These are phyloP conservation scores for Oryza punctata DNA, from an alignment of 176 grass and related monocot genomes.

Conservation along the genomic window DNA sequence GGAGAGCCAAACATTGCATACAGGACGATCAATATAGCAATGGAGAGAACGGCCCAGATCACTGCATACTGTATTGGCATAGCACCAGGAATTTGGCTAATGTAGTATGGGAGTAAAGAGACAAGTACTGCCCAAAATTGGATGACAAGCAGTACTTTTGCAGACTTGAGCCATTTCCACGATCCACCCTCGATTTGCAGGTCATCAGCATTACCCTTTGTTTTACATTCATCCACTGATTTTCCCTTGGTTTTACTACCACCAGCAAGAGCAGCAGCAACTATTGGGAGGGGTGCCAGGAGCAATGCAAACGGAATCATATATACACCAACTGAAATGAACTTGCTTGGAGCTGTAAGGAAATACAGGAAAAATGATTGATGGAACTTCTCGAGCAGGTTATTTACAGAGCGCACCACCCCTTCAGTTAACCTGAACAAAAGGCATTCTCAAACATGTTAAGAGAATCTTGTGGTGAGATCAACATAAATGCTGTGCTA, in stretches of 20 bases:
- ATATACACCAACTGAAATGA: constrained; percentile 94
- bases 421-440: constrained; percentile 93
- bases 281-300: constrained; percentile 75
- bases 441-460: constrained; percentile 28
- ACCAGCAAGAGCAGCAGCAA: constrained; percentile 80
- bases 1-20: constrained; percentile 62
- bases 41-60: constrained; percentile 63
- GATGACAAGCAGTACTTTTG: constrained; percentile 71
- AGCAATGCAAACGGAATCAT: constrained; percentile 94
- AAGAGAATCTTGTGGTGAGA: not conserved
- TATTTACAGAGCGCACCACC: constrained; percentile 81
- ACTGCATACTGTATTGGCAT: constrained; percentile 40
- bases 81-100: constrained; percentile 61
- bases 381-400: constrained; percentile 96
- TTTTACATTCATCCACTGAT: not conserved
- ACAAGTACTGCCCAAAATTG: constrained; percentile 79
- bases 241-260: constrained; percentile 33
- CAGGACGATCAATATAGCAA: constrained; percentile 44
- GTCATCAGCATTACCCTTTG: constrained; percentile 29
- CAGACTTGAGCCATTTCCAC: constrained; percentile 85
- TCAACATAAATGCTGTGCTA: constrained; percentile 16
- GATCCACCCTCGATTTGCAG: constrained; percentile 44
- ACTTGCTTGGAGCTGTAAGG: constrained; percentile 86
- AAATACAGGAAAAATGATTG: constrained; percentile 99
- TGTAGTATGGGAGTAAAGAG: constrained; percentile 67